A percentile compares a stretch with the other conserved stretches of the same genome.
Evolutionary conservation across 208 protist genomes (phyloP).

Genomic region (Acanthamoeba royreba): DNA sequence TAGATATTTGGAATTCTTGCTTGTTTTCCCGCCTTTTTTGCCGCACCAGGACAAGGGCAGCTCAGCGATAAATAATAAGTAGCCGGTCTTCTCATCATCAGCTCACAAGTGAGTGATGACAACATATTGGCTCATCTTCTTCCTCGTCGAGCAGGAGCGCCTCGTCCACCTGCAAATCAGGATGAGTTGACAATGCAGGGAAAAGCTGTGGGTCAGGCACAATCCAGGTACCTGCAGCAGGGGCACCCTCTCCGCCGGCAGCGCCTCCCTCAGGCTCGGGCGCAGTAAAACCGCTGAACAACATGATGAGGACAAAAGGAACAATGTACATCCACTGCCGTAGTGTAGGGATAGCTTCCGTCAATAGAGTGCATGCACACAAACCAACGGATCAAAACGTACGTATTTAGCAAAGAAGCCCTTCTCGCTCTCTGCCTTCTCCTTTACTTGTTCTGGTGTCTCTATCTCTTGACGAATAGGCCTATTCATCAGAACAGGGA

Average conservation of each 20-base stretch:
- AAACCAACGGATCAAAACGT: neutral
- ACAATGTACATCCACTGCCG: slow-evolving; percentile 16
- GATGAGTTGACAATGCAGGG: neutral
- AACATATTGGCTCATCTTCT: neutral
- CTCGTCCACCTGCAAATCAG: neutral
- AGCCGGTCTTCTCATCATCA: neutral
- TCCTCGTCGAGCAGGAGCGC: neutral
- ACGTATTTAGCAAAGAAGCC: slow-evolving; percentile 44
- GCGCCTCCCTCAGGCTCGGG: neutral
- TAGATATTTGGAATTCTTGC: too few species aligned
- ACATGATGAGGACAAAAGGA: neutral
- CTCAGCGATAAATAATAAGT: neutral
- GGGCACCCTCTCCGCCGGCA: neutral
- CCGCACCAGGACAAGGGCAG: too few species aligned
- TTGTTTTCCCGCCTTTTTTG: too few species aligned
- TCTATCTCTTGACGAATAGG: neutral
- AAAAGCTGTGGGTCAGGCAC: neutral
- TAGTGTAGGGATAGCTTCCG: too few species aligned
- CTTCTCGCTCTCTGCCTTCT: slow-evolving; percentile 8
- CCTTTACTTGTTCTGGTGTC: neutral
- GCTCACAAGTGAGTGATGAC: neutral
- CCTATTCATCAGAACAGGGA: neutral
- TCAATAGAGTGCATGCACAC: neutral
- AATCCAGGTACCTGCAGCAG: neutral
- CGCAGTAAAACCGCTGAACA: neutral